Conservation (phyloP, 169 alveolate species). For the Plasmodium yoelii region DNA sequence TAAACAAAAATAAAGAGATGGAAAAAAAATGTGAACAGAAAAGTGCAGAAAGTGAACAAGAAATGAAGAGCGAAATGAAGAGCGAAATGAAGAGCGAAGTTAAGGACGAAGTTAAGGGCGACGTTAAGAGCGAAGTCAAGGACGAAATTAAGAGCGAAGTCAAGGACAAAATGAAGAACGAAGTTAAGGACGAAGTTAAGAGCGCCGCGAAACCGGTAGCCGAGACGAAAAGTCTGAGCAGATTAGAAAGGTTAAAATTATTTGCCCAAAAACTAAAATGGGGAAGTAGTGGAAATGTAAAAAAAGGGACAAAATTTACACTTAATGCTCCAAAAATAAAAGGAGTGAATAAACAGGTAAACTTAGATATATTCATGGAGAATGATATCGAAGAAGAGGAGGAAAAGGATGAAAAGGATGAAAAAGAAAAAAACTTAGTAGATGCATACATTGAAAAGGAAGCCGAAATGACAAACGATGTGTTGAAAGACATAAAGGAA, state of each 20-base stretch:
- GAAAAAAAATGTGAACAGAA: not conserved
- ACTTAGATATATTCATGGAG: not conserved
- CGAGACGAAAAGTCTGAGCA: constrained; percentile 34
- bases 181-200: not conserved
- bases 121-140: not conserved
- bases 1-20: not conserved
- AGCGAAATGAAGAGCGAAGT: not conserved
- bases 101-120: not conserved
- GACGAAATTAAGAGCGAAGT: not conserved
- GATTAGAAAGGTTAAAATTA: constrained; percentile 45
- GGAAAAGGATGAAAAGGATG: not conserved
- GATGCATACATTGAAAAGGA: not conserved
- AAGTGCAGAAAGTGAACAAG: too few relatives aligned
- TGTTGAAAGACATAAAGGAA: not conserved
- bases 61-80: not conserved
- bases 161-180: not conserved
- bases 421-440: not conserved
- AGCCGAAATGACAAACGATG: not conserved
- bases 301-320: constrained; percentile 26
- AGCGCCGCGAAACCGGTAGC: constrained; percentile 22
- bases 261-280: constrained; percentile 44
- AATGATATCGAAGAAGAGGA: constrained; percentile 2
- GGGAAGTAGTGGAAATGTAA: not conserved
- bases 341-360: not conserved
- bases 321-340: not conserved